phyloP scores from a whole-genome alignment of 2,329 filamentous ascomycete genomes.

The Bipolaris cookei region DNA sequence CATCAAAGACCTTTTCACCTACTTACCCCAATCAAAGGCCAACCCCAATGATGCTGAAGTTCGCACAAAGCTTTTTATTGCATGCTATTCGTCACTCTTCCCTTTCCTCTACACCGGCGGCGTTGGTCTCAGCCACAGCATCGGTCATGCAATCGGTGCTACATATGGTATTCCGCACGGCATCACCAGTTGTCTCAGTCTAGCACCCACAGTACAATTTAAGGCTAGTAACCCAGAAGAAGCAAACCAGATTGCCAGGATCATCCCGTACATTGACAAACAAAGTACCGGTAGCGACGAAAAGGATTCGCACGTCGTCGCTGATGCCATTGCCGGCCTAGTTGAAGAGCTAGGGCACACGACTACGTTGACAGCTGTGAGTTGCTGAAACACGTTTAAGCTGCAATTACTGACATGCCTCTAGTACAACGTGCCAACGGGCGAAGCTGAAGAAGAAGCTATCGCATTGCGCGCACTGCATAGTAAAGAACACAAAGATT shows the following conservation, averaged over 20 bases:
- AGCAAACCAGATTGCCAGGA: conserved; percentile 56
- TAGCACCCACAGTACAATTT: conserved; percentile 60
- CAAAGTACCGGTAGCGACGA: conserved; percentile 51
- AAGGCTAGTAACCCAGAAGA: conserved; percentile 57
- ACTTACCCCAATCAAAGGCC: conserved; percentile 58
- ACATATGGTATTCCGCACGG: conserved; percentile 64
- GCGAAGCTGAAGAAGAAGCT: conserved; percentile 46
- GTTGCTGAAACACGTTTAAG: conserved; percentile 4
- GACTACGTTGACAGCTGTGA: conserved; percentile 44
- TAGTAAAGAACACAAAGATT: conserved; percentile 48
- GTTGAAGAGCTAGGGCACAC: conserved; percentile 54
- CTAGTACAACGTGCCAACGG: conserved; percentile 46
- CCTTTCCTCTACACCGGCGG: conserved; percentile 58
- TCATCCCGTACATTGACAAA: conserved; percentile 55
- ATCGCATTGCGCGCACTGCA: conserved; percentile 45
- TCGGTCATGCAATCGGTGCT: conserved; percentile 61
- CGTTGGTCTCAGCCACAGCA: conserved; percentile 57
- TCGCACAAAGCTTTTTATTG: conserved; percentile 60
- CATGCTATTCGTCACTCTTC: conserved; percentile 58
- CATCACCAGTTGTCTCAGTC: conserved; percentile 61
- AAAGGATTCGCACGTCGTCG: conserved; percentile 55
- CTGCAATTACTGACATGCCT: conserved; percentile 19
- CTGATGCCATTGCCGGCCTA: conserved; percentile 54
- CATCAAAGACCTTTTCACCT: conserved; percentile 59
- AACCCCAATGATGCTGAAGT: conserved; percentile 56